phyloP scores from a whole-genome alignment of 2,329 filamentous ascomycete species.

The Cordyceps fumosorosea region DNA sequence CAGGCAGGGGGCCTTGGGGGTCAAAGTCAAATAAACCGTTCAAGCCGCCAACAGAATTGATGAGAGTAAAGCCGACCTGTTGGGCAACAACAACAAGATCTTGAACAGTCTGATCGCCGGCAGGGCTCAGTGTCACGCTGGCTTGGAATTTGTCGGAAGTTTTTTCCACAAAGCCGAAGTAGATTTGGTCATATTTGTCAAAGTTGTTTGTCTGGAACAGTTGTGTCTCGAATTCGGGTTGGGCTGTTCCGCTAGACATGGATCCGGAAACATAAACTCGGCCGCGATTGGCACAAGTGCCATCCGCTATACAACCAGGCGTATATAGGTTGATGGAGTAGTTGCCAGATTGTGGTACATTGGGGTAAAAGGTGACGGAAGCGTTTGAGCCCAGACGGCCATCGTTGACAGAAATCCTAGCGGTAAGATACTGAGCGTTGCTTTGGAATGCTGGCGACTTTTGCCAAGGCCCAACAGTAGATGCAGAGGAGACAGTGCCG shows the following conservation, averaged over 20 bases:
- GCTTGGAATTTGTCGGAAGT: constrained; percentile 68
- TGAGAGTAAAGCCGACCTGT: constrained; percentile 69
- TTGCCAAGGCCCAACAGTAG: constrained; percentile 67
- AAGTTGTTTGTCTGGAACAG: constrained; percentile 90
- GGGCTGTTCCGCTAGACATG: constrained; percentile 47
- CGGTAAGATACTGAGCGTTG: constrained; percentile 69
- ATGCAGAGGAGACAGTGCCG: constrained; percentile 53
- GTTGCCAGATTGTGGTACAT: constrained; percentile 82
- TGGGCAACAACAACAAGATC: constrained; percentile 81
- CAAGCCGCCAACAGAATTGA: constrained; percentile 69
- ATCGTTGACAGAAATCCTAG: constrained; percentile 51
- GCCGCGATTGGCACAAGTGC: constrained; percentile 68
- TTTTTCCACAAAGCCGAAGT: constrained; percentile 76
- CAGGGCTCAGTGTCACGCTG: constrained; percentile 68
- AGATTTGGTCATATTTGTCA: constrained; percentile 94
- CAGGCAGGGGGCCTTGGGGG: constrained; percentile 46
- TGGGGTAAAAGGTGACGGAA: constrained; percentile 71
- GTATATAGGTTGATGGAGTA: constrained; percentile 91
- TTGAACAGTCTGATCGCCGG: constrained; percentile 52
- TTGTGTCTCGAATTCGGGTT: constrained; percentile 48
- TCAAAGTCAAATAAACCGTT: constrained; percentile 91
- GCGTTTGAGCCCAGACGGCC: constrained; percentile 45
- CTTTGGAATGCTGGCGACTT: constrained; percentile 61
- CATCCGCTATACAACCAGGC: constrained; percentile 78
- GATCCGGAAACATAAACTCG: constrained; percentile 73